These are phyloP conservation scores for Cryptococcus hybrid DNA, from an alignment of 1,284 basidiomycete species.

Conservation along the genomic window DNA sequence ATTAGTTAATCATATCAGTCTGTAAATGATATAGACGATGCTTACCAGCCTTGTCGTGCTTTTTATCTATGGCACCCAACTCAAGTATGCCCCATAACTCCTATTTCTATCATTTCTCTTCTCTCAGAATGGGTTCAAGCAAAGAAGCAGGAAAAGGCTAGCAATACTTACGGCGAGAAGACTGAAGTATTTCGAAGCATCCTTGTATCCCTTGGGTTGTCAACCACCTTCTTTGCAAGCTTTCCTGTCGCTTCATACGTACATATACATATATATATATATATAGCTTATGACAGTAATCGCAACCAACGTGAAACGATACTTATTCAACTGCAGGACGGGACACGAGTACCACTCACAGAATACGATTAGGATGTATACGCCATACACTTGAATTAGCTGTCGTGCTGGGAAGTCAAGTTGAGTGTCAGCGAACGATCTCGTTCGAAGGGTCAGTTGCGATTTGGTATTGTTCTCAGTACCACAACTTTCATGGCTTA, in stretches of 20 bases:
- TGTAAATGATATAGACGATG: too few species aligned
- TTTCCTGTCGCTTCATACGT: constrained; percentile 11
- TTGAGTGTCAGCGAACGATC: too few species aligned
- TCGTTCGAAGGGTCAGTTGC: too few species aligned
- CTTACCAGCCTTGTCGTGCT: constrained; percentile 19
- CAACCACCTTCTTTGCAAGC: constrained; percentile 21
- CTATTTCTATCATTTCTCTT: constrained; percentile 11
- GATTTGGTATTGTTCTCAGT: too few species aligned
- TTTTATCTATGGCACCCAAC: constrained; percentile 19
- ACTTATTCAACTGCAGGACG: too few species aligned
- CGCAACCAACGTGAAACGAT: too few species aligned
- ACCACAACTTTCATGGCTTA: too few species aligned
- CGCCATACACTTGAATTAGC: background rate
- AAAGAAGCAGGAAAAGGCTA: background rate
- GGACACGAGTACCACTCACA: too few species aligned
- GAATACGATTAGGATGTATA: too few species aligned
- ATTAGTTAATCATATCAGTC: too few species aligned
- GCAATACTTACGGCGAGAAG: constrained; percentile 22
- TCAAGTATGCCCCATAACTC: constrained; percentile 25
- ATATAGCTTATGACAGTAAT: too few species aligned
- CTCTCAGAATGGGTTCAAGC: background rate
- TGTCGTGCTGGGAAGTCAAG: background rate
- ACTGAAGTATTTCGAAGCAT: constrained; percentile 24
- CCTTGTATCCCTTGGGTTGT: constrained; percentile 21
- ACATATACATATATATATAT: too few species aligned